Conservation (phyloP, 192 early-diverging fungal genomes). For the Coemansia sp. region DNA sequence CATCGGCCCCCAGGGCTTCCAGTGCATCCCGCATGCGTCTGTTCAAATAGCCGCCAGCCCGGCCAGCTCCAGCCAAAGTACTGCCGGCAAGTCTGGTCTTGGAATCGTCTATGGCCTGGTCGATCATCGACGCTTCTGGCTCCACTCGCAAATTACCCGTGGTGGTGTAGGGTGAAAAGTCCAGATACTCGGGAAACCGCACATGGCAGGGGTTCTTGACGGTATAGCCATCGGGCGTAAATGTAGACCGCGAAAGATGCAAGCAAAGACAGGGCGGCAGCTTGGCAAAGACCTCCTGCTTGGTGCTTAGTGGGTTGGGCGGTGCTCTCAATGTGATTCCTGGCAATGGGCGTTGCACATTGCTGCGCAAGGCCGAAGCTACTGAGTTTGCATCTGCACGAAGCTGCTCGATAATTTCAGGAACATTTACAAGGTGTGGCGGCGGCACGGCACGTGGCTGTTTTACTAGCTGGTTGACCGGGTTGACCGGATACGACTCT, state of each 20-base stretch:
- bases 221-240: slow-evolving; percentile 64
- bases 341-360: slow-evolving; percentile 50
- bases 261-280: slow-evolving; percentile 76
- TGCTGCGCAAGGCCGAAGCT: slow-evolving; percentile 43
- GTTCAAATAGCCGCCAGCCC: slow-evolving; percentile 3
- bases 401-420: slow-evolving; percentile 29
- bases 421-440: slow-evolving; percentile 39
- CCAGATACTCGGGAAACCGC: slow-evolving; percentile 74
- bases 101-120: slow-evolving; percentile 1
- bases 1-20: slow-evolving; percentile 31
- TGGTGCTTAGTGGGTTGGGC: slow-evolving; percentile 57
- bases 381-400: slow-evolving; percentile 30
- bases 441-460: slow-evolving; percentile 25
- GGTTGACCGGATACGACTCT: slow-evolving; percentile 35
- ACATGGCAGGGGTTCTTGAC: slow-evolving; percentile 83
- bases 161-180: slow-evolving; percentile 70
- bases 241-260: slow-evolving; percentile 80
- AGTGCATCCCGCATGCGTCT: slow-evolving; percentile 33
- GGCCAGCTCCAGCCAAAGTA: neutral
- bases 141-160: slow-evolving; percentile 55
- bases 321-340: slow-evolving; percentile 43
- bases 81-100: neutral
- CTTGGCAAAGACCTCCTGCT: slow-evolving; percentile 78
- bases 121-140: slow-evolving; percentile 59
- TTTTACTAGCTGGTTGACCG: slow-evolving; percentile 30